phyloP scores from a whole-genome alignment of 2,329 filamentous ascomycete species.

The Phyllachora maydis region DNA sequence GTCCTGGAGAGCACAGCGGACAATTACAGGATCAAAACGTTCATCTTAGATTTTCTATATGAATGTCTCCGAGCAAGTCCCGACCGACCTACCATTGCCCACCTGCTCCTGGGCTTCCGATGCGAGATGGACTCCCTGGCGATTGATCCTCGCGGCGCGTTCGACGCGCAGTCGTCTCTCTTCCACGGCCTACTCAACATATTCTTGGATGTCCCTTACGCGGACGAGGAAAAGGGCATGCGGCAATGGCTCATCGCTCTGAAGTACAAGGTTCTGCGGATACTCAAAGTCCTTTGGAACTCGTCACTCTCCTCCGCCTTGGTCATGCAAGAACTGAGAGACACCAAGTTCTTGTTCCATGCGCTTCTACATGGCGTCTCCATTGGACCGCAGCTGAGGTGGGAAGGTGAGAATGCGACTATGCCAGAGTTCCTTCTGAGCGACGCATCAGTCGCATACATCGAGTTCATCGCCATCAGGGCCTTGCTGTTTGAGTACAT shows the following conservation, averaged over 20 bases:
- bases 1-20: slow-evolving; percentile 47
- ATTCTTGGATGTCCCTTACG: slow-evolving; percentile 47
- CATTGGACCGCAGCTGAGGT: slow-evolving; percentile 47
- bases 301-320: slow-evolving; percentile 59
- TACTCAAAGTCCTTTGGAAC: slow-evolving; percentile 31
- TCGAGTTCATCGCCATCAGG: slow-evolving; percentile 60
- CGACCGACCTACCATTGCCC: slow-evolving; percentile 68
- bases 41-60: slow-evolving; percentile 70
- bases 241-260: slow-evolving; percentile 48
- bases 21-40: slow-evolving; percentile 63
- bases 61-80: slow-evolving; percentile 57
- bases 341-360: slow-evolving; percentile 60
- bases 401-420: slow-evolving; percentile 45
- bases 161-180: slow-evolving; percentile 51
- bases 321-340: slow-evolving; percentile 60
- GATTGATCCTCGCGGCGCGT: slow-evolving; percentile 46
- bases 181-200: slow-evolving; percentile 66
- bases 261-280: slow-evolving; percentile 43
- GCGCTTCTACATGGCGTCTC: slow-evolving; percentile 52
- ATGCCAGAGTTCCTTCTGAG: slow-evolving; percentile 48
- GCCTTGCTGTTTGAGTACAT: slow-evolving; percentile 70
- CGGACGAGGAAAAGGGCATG: slow-evolving; percentile 34
- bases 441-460: slow-evolving; percentile 45
- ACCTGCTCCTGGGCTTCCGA: slow-evolving; percentile 73
- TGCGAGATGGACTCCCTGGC: slow-evolving; percentile 53